These are phyloP conservation scores for Schizochytrium sp. DNA, from an alignment of 108 stramenopile species.

Conservation along the genomic window DNA sequence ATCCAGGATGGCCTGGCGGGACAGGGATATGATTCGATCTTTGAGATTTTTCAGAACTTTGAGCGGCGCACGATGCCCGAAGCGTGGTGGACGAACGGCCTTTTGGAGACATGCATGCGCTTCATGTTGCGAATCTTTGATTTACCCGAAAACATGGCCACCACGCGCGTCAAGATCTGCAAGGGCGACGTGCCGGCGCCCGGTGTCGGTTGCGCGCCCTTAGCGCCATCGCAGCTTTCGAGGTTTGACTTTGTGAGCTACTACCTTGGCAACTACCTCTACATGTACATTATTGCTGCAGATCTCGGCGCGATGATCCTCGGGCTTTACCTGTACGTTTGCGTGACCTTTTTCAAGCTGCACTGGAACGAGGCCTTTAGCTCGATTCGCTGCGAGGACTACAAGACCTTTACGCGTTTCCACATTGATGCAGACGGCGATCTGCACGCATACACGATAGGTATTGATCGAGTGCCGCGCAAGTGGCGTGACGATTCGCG, in stretches of 20 bases:
- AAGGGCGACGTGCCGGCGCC: neutral
- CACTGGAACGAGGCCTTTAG: constrained; percentile 14
- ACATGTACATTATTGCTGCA: neutral
- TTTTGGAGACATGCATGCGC: neutral
- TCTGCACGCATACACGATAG: constrained; percentile 50
- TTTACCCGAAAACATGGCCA: constrained; percentile 11
- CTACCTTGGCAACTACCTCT: neutral
- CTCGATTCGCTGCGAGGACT: neutral
- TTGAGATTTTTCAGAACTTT: neutral
- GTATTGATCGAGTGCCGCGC: constrained; percentile 52
- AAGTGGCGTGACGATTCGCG: constrained; percentile 43
- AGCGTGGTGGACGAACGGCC: neutral
- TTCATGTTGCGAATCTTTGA: neutral
- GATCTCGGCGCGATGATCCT: neutral
- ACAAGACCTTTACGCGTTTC: neutral
- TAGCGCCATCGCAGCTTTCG: neutral
- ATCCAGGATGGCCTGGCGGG: neutral
- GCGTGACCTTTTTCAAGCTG: constrained; percentile 4
- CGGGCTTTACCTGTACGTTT: constrained; percentile 4
- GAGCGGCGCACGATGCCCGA: constrained; percentile 8
- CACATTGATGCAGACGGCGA: constrained; percentile 44
- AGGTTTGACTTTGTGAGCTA: neutral
- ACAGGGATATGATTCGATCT: neutral
- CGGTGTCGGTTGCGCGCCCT: neutral
- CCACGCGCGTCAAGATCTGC: neutral